Evolutionary conservation across 2,329 filamentous ascomycete genomes (phyloP).

Genomic region (Monilinia vaccinii-corymbosi): DNA sequence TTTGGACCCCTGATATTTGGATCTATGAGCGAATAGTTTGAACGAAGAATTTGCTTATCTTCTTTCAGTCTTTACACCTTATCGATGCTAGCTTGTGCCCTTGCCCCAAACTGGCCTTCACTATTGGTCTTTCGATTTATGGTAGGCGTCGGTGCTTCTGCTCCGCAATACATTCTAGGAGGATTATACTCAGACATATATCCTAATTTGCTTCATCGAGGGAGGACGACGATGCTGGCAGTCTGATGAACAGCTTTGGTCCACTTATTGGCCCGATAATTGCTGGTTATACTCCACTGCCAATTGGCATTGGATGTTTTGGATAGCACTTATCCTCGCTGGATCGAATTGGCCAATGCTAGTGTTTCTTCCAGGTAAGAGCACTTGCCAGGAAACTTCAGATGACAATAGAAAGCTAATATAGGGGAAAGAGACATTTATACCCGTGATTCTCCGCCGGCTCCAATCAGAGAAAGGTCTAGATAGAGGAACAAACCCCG

Average conservation of each 20-base stretch:
- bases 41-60: background rate
- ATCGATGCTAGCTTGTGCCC: background rate
- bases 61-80: background rate
- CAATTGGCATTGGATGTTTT: background rate
- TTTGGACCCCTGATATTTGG: background rate
- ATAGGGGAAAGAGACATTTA: no score
- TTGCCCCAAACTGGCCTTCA: background rate
- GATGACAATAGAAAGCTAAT: no score
- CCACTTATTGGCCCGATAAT: background rate
- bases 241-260: background rate
- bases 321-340: no score
- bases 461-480: background rate
- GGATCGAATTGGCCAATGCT: no score
- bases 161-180: background rate
- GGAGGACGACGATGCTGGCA: background rate
- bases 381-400: no score
- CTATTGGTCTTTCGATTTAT: background rate
- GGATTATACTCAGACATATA: conserved; percentile 1
- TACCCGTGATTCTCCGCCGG: background rate
- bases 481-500: background rate
- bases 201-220: background rate
- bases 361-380: no score
- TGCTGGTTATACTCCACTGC: background rate
- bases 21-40: background rate
- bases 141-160: background rate